Base-by-base conservation (phyloP, 2,329 filamentous ascomycete species). In the Hirsutella minnesotensis region DNA sequence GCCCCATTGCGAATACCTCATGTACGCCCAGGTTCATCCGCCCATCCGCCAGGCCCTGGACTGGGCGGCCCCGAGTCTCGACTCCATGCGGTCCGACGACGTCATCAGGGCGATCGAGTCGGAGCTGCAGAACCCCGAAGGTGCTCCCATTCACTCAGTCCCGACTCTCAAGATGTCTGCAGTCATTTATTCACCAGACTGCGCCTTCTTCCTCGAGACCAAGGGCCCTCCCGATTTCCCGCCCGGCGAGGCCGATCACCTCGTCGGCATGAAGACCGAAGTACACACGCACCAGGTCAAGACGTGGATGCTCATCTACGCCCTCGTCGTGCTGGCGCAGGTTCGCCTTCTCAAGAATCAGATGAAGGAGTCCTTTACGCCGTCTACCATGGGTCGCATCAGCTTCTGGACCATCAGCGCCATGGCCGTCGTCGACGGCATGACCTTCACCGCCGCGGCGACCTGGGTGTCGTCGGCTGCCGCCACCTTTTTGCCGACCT, bases 1-100 rank as follows among this genome's bases (percentile, higher is more conserved):
- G 12, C 86, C 87, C 1, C 83, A 86, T 52, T 98, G 92, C 69
- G 92, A 98, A 61, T 87, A 87, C 55, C 67, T 98, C 40, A 67
- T 94, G 43, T 96, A 89, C 60, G 68, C 90, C 24, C 92, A 96
- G 58, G 72, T 90, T 34, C 73, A 83, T 47, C 76, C 78, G 2
- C 61, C 73, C 3, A 61, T 69, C 38, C 58, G 60, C 12, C 53
- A 59, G 9, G 55, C 59, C 18, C 48, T 67, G 19, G 53, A 59
- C 42, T 53, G 62, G 19, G 47, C 46, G 45, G 57, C 50, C 45
- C 57, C 51, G 45, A 56, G 47, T 39, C 54, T 60, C 2, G 54
- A 61, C 39, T 59, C 59, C 36, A 56, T 59, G 29, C 49, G 53
- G 31, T 50, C 64, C 41, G 52, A 56, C 39, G 60, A 62, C 38